phyloP scores from a whole-genome alignment of 768 basidiomycete genomes.

The Mycena epipterygia region DNA sequence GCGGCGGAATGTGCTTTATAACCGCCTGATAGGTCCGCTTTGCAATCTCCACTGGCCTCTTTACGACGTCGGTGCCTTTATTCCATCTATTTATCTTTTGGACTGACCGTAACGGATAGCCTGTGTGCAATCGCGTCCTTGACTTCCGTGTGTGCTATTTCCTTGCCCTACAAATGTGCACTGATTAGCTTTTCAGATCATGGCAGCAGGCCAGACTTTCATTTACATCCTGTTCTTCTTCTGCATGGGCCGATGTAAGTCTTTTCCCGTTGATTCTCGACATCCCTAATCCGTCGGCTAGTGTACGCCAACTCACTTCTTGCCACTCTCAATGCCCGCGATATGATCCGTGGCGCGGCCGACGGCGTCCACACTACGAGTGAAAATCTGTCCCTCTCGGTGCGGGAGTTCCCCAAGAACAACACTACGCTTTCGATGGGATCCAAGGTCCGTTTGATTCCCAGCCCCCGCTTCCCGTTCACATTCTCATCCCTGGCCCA shows the following conservation, averaged over 20 bases:
- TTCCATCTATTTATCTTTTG: neutral
- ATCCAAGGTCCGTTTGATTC: slow-evolving; percentile 46
- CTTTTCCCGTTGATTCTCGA: neutral
- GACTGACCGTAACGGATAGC: slow-evolving; percentile 43
- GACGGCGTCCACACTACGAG: slow-evolving; percentile 57
- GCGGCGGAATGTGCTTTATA: neutral
- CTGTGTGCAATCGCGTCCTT: slow-evolving; percentile 69
- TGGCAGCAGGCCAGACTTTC: slow-evolving; percentile 61
- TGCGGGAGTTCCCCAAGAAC: slow-evolving; percentile 55
- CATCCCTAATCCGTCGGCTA: slow-evolving; percentile 37
- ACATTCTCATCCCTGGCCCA: neutral
- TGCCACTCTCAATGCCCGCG: slow-evolving; percentile 69
- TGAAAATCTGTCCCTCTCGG: slow-evolving; percentile 55
- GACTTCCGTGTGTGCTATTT: slow-evolving; percentile 53
- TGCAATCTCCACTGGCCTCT: slow-evolving; percentile 57
- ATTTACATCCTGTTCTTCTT: slow-evolving; percentile 74
- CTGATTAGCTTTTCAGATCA: slow-evolving; percentile 53
- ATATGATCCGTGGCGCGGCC: slow-evolving; percentile 57
- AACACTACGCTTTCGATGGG: slow-evolving; percentile 39
- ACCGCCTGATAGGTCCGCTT: slow-evolving; percentile 55
- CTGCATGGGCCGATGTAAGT: slow-evolving; percentile 69
- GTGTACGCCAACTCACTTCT: slow-evolving; percentile 75
- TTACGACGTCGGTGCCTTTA: slow-evolving; percentile 51
- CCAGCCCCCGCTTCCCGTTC: neutral
- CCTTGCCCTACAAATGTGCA: neutral